Evolutionary conservation across 805 yeast species (phyloP).

Genomic region (Wickerhamiella kurtzmanii): DNA sequence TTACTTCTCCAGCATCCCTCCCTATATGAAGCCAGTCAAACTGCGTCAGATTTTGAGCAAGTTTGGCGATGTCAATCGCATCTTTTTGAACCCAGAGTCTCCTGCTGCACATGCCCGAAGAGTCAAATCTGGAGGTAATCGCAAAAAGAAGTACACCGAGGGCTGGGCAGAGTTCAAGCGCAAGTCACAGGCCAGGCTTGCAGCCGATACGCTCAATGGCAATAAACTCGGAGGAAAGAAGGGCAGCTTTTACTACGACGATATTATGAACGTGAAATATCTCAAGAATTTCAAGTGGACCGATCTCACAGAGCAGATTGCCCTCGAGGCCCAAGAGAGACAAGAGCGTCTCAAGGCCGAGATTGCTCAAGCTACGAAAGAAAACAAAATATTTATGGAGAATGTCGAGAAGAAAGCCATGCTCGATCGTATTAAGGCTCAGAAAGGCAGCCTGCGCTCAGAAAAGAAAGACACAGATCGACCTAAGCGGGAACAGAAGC

Average conservation of each 20-base stretch:
- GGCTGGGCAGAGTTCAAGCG: conserved; percentile 92
- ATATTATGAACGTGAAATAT: conserved; percentile 80
- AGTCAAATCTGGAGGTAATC: conserved; percentile 81
- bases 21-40: conserved; percentile 92
- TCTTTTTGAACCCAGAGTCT: conserved; percentile 80
- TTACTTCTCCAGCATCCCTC: conserved; percentile 84
- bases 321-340: conserved; percentile 76
- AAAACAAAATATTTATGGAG: conserved; percentile 69
- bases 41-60: conserved; percentile 64
- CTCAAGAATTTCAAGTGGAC: conserved; percentile 90
- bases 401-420: conserved; percentile 80
- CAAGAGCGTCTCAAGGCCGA: conserved; percentile 81
- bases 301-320: conserved; percentile 84
- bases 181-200: conserved; percentile 77
- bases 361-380: conserved; percentile 72
- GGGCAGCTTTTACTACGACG: conserved; percentile 83
- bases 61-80: conserved; percentile 79
- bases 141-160: conserved; percentile 73
- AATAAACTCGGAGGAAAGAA: conserved; percentile 86
- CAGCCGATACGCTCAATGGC: conserved; percentile 77
- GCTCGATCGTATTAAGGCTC: conserved; percentile 50
- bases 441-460: conserved; percentile 19
- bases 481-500: conserved; percentile 47
- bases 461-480: conserved; percentile 23
- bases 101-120: conserved; percentile 48